Conservation (phyloP, 768 basidiomycete genomes). For the Pholiota microspora region DNA sequence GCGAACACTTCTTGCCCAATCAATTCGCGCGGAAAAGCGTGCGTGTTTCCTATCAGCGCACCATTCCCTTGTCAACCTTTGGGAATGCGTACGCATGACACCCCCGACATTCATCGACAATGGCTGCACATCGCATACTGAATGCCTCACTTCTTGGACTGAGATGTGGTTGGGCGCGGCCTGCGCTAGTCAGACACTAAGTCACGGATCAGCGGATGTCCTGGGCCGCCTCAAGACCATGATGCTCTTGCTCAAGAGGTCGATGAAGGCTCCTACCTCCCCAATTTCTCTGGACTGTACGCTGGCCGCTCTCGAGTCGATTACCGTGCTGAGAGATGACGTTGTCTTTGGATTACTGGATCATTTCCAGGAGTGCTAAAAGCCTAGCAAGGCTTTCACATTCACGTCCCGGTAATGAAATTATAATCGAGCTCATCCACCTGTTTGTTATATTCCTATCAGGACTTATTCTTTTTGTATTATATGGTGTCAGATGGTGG, state of each 20-base stretch:
- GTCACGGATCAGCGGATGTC: conserved; percentile 51
- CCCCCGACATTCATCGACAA: conserved; percentile 41
- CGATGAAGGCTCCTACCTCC: conserved; percentile 28
- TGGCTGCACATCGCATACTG: conserved; percentile 46
- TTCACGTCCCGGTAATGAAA: neutral
- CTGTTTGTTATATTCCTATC: neutral
- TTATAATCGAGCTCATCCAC: neutral
- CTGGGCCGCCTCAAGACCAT: conserved; percentile 51
- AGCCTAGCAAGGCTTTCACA: neutral
- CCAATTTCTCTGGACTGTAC: conserved; percentile 40
- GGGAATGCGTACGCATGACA: conserved; percentile 48
- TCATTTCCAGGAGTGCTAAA: conserved; percentile 30
- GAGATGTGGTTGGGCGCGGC: conserved; percentile 50
- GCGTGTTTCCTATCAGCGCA: conserved; percentile 57
- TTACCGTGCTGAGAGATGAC: conserved; percentile 36
- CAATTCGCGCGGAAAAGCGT: conserved; percentile 33
- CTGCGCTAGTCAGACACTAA: conserved; percentile 43
- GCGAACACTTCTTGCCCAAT: conserved; percentile 26
- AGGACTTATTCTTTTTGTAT: neutral
- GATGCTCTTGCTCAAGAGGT: conserved; percentile 37
- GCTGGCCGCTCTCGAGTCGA: conserved; percentile 42
- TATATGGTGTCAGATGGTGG: neutral
- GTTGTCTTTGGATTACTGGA: conserved; percentile 36
- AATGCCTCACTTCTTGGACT: conserved; percentile 51
- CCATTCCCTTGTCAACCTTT: conserved; percentile 48